A percentile compares a stretch with the other conserved stretches of the same genome.
Conservation (phyloP, 2,329 filamentous ascomycete species). For the Aspergillus sp. region DNA sequence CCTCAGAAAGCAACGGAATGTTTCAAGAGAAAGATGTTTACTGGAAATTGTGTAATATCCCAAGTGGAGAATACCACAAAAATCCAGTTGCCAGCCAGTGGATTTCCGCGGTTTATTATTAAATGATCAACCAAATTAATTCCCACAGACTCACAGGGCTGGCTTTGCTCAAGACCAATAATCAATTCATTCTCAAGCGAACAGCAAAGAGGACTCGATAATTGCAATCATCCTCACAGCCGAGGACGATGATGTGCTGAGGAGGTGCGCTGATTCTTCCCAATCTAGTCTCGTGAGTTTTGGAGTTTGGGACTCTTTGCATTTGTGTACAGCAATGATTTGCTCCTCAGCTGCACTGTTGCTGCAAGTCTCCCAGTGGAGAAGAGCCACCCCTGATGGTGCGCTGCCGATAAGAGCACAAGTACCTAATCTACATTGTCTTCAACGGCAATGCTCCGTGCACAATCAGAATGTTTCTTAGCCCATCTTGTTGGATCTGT, state of each 20-base stretch:
- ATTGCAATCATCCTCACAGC: background rate
- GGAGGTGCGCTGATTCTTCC: background rate
- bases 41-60: conserved; percentile 21
- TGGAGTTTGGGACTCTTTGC: conserved; percentile 16
- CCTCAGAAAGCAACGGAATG: conserved; percentile 5
- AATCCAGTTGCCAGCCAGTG: conserved; percentile 20
- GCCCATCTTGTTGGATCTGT: background rate
- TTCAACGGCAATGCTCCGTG: background rate
- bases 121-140: conserved; percentile 25
- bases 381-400: conserved; percentile 15
- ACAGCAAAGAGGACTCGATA: background rate
- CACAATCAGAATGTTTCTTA: background rate
- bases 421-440: conserved; percentile 14
- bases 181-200: background rate
- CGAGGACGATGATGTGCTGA: background rate
- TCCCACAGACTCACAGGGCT: background rate
- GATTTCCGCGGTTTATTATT: conserved; percentile 20
- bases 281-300: conserved; percentile 10
- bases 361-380: conserved; percentile 23
- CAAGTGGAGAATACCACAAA: conserved; percentile 24
- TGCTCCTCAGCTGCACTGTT: conserved; percentile 21
- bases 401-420: conserved; percentile 25
- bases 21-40: background rate
- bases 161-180: background rate
- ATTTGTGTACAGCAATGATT: conserved; percentile 29